Base-by-base conservation (phyloP, 2,329 filamentous ascomycete genomes). In the Alternaria consortialis region DNA sequence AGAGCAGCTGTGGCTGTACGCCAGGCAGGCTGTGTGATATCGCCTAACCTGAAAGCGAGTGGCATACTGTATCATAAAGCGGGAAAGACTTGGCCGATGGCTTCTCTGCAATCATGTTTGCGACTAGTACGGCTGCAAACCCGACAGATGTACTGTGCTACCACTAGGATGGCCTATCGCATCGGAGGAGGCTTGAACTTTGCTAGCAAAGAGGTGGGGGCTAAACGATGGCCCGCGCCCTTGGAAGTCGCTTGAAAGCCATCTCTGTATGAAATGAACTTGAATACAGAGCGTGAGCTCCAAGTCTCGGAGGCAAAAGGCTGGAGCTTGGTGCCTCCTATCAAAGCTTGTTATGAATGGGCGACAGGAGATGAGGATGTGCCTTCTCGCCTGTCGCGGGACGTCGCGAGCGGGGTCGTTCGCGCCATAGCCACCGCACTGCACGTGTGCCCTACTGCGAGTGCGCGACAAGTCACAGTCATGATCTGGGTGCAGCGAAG, bases 21-120 rank as follows among this genome's bases (percentile, higher is more conserved):
- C 63, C 62, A 67, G 63, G 64, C 44, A 55, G 68, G 67, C 68
- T 70, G 63, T 65, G 65, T 63, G 63, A 56, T 56, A n/a, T 29
- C 37, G 39, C 27, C 44, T 56, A 54, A 17, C 47, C 57, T 54
- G 39, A 56, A 60, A 56, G 32, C 25, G 40, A 60, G 37, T 63
- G 60, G 61, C 46, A 39, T 48, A 17, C 36, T 39, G 52, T 57
- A 48, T 54, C 44, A 56, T 56, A 40, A 47, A 54, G 51, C 69
- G 55, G 58, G 51, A 64, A 46, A 50, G 53, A 50, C 60, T 64
- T 66, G 66, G 58, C 64, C 36, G 51, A 40, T 25, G 17, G 34
- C n/a, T 60, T 57, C 46, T 63, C 42, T 57, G 52, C 58, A 61
- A 59, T 64, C 51, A 56, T 29, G 31, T 48, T 42, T 58, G 51